Percentiles rank a stretch among this genome's conserved stretches.
phyloP scores from a whole-genome alignment of 1,284 basidiomycete genomes.

The Microbotryum lychnidis-dioicae region DNA sequence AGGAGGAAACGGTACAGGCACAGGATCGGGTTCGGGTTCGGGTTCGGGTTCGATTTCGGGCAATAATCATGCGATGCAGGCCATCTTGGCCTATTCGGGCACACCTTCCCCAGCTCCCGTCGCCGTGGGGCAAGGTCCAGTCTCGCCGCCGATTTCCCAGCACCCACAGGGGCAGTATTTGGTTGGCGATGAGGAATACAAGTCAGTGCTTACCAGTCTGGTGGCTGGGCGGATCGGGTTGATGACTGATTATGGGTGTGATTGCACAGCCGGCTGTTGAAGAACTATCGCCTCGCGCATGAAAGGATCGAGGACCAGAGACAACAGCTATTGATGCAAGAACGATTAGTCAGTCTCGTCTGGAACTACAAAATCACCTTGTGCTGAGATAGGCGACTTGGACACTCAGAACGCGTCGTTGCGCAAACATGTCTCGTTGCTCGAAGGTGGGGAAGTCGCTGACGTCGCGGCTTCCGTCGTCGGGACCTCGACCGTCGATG shows the following conservation, averaged over 20 bases:
- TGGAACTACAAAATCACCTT: no score
- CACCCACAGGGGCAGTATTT: not conserved
- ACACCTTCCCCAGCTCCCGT: no score
- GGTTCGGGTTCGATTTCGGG: no score
- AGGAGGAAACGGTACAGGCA: no score
- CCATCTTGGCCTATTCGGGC: no score
- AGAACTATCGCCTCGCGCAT: conserved; percentile 63
- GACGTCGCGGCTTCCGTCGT: conserved; percentile 18
- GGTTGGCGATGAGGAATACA: conserved; percentile 32
- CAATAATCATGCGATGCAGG: no score
- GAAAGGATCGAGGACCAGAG: conserved; percentile 74
- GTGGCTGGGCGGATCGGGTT: no score
- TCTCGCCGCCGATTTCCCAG: not conserved
- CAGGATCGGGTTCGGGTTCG: no score
- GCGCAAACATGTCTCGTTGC: conserved; percentile 56
- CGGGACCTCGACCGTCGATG: conserved; percentile 44
- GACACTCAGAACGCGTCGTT: conserved; percentile 51
- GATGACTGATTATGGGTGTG: not conserved
- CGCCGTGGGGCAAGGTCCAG: no score
- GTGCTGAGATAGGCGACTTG: no score
- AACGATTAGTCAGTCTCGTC: conserved; percentile 35
- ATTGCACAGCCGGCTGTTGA: conserved; percentile 21
- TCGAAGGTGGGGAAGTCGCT: conserved; percentile 53
- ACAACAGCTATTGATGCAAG: conserved; percentile 65
- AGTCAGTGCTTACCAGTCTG: conserved; percentile 9